Evolutionary conservation across 495 filamentous ascomycete species (phyloP).

Genomic region (Schizothecium vesticola): DNA sequence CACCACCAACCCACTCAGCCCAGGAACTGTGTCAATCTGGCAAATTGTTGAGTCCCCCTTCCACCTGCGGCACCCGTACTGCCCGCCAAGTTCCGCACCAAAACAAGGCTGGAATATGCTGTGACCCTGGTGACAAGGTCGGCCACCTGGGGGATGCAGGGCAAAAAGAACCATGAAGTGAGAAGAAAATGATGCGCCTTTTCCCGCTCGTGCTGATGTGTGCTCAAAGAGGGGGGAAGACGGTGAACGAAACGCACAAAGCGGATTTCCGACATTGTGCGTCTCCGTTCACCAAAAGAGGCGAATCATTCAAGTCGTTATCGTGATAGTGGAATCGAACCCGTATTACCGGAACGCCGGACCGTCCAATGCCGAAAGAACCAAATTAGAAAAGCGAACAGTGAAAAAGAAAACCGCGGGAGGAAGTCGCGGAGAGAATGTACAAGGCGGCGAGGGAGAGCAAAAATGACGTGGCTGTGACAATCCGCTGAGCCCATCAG

Average conservation of each 20-base stretch:
- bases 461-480: not conserved
- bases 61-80: not conserved
- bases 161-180: not conserved
- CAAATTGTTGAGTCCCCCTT: not conserved
- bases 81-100: not conserved
- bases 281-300: not conserved
- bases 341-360: constrained; percentile 14
- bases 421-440: not conserved
- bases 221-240: not conserved
- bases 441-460: constrained; percentile 1
- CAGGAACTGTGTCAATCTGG: not conserved
- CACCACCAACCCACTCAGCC: not conserved
- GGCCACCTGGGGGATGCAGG: not conserved
- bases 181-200: not conserved
- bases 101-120: not conserved
- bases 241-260: not conserved
- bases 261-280: not conserved
- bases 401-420: constrained; percentile 5
- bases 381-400: not conserved
- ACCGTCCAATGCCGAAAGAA: constrained; percentile 11
- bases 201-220: not conserved
- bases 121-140: not conserved
- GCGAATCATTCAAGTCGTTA: not conserved
- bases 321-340: not conserved
- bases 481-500: not conserved